Evolutionary conservation across 2,329 filamentous ascomycete genomes (phyloP).

Genomic region (Xylariaceae sp.): DNA sequence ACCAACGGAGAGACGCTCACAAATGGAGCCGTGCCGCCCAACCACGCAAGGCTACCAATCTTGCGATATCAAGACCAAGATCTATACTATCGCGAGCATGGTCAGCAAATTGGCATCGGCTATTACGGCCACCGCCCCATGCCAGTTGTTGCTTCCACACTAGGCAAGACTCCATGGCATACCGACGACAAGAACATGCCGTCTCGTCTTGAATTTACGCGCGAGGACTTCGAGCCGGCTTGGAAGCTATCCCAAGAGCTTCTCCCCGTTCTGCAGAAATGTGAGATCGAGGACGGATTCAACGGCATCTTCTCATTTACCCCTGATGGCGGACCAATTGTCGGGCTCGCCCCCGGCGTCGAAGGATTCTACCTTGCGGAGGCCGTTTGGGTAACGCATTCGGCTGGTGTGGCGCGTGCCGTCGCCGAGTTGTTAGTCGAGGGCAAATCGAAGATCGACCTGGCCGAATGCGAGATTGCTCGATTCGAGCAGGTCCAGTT

Average conservation of each 20-base stretch:
- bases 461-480: slow-evolving; percentile 16
- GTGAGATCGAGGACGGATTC: slow-evolving; percentile 16
- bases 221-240: slow-evolving; percentile 14
- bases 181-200: slow-evolving; percentile 17
- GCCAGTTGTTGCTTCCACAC: slow-evolving; percentile 7
- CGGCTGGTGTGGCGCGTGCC: slow-evolving; percentile 15
- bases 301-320: slow-evolving; percentile 18
- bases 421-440: slow-evolving; percentile 16
- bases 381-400: slow-evolving; percentile 19
- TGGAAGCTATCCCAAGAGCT: slow-evolving; percentile 17
- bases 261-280: slow-evolving; percentile 11
- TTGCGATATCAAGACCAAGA: slow-evolving; percentile 17
- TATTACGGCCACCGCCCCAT: slow-evolving; percentile 19
- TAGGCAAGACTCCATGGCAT: slow-evolving; percentile 10
- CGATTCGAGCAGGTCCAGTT: slow-evolving; percentile 17
- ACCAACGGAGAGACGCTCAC: slow-evolving; percentile 5
- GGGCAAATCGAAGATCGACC: slow-evolving; percentile 14
- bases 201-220: slow-evolving; percentile 13
- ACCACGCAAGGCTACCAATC: slow-evolving; percentile 13
- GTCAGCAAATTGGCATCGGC: slow-evolving; percentile 13
- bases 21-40: slow-evolving; percentile 3
- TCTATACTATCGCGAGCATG: slow-evolving; percentile 18
- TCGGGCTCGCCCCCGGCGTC: slow-evolving; percentile 14
- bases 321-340: slow-evolving; percentile 13
- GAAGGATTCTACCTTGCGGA: slow-evolving; percentile 19